These are phyloP conservation scores for Cydonia oblonga DNA, from an alignment of 331 rosid genomes.

Conservation along the genomic window DNA sequence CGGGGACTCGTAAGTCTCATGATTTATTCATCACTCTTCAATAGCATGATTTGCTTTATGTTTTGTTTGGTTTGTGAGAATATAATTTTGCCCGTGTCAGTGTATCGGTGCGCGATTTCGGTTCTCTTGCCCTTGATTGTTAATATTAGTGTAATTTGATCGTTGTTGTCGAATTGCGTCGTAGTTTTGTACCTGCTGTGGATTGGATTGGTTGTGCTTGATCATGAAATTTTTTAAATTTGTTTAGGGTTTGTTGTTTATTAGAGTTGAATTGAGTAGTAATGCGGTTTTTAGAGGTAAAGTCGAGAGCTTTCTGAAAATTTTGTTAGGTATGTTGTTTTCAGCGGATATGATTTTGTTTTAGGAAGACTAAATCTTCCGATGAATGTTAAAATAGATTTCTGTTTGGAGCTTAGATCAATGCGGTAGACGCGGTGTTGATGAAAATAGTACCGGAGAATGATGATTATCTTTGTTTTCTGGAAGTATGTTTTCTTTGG, in stretches of 20 bases:
- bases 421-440: not conserved
- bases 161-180: not conserved
- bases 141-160: not conserved
- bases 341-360: not conserved
- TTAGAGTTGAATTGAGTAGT: constrained; percentile 16
- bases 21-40: not conserved
- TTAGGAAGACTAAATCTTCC: not conserved
- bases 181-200: not conserved
- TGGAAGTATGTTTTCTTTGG: not conserved
- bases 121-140: not conserved
- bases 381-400: not conserved
- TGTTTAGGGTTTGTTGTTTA: constrained; percentile 13
- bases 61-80: constrained; percentile 2
- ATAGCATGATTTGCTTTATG: constrained; percentile 6
- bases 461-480: not conserved
- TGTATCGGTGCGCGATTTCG: not conserved
- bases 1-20: constrained; percentile 49
- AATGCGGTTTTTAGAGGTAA: not conserved
- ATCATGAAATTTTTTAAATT: constrained; percentile 5
- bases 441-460: not conserved
- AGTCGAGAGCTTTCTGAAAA: not conserved
- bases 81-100: not conserved
- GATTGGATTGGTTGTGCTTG: not conserved
- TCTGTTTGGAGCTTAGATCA: not conserved
- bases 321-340: not conserved